These are phyloP conservation scores for Sarocladium kiliense DNA, from an alignment of 2,329 filamentous ascomycete species.

Conservation along the genomic window DNA sequence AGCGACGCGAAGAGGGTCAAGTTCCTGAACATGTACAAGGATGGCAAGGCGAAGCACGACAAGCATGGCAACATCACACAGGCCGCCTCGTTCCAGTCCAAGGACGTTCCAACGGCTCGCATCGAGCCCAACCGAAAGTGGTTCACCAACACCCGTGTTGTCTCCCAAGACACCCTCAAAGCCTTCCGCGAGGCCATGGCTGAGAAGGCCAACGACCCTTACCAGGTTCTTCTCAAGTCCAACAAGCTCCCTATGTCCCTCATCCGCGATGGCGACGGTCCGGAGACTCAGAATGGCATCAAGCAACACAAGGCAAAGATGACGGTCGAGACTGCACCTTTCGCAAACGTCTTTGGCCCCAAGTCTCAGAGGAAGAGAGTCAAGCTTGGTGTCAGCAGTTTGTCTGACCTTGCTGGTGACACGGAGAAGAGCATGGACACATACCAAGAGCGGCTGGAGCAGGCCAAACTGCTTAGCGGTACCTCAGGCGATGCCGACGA, in stretches of 20 bases:
- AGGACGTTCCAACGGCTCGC: conserved; percentile 74
- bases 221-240: conserved; percentile 89
- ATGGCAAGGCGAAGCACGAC: conserved; percentile 78
- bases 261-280: conserved; percentile 68
- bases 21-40: conserved; percentile 83
- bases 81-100: conserved; percentile 77
- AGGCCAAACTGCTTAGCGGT: conserved; percentile 71
- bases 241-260: conserved; percentile 97
- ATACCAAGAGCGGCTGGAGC: conserved; percentile 76
- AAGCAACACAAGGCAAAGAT: conserved; percentile 95
- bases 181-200: conserved; percentile 90
- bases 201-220: conserved; percentile 84
- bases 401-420: conserved; percentile 76
- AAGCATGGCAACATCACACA: conserved; percentile 78
- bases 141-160: conserved; percentile 90
- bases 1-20: conserved; percentile 80
- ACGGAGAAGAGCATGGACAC: conserved; percentile 75
- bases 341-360: conserved; percentile 84
- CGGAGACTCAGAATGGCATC: conserved; percentile 65
- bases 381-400: conserved; percentile 77
- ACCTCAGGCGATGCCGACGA: conserved; percentile 53
- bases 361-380: conserved; percentile 91
- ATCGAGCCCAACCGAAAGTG: conserved; percentile 96
- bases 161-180: conserved; percentile 81
- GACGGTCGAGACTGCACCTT: conserved; percentile 80